Conservation (phyloP, 1,139 yeast genomes). For the Candida frijolesensis region DNA sequence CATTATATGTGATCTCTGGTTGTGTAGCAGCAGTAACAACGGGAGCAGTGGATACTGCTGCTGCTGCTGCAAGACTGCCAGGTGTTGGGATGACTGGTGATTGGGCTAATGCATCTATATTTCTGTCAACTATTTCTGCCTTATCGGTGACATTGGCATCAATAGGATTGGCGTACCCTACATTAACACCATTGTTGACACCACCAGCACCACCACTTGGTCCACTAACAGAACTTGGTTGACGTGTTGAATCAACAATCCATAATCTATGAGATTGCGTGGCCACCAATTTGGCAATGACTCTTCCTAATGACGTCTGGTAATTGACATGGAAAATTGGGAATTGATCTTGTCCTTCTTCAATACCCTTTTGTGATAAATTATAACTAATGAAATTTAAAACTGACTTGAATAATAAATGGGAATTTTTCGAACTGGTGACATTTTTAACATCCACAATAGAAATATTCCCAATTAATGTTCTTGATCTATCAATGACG, state of each 20-base stretch:
- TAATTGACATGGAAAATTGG: conserved; percentile 93
- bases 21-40: conserved; percentile 23
- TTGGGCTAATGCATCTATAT: conserved; percentile 11
- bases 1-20: conserved; percentile 19
- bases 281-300: conserved; percentile 92
- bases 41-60: conserved; percentile 19
- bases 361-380: conserved; percentile 84
- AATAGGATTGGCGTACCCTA: conserved; percentile 11
- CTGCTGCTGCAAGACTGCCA: conserved; percentile 14
- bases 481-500: conserved; percentile 79
- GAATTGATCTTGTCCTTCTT: conserved; percentile 92
- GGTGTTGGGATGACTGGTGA: conserved; percentile 13
- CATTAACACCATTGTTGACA: conserved; percentile 6
- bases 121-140: conserved; percentile 26
- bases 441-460: conserved; percentile 91
- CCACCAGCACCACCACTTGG: conserved; percentile 6
- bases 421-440: conserved; percentile 82
- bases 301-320: conserved; percentile 78
- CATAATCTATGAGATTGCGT: conserved; percentile 92
- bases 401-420: conserved; percentile 77
- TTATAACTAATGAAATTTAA: conserved; percentile 86
- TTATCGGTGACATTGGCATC: conserved; percentile 19
- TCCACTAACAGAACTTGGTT: conserved; percentile 10
- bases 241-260: conserved; percentile 68
- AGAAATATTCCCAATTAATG: conserved; percentile 86